These are phyloP conservation scores for Tulasnella sp. DNA, from an alignment of 768 basidiomycete genomes.

Conservation along the genomic window DNA sequence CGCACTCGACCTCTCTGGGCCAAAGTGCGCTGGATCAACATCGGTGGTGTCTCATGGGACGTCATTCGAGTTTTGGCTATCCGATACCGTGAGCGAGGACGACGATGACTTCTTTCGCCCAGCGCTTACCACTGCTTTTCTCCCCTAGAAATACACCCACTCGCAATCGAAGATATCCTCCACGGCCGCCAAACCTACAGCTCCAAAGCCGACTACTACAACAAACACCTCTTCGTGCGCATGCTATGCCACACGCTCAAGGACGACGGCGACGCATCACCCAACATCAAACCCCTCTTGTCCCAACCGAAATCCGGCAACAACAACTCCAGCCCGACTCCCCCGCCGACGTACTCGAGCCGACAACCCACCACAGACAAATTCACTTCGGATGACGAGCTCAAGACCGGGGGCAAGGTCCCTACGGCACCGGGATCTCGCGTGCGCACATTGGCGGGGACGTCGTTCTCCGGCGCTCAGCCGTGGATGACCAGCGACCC, in stretches of 20 bases:
- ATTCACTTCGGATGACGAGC: background rate
- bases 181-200: constrained; percentile 17
- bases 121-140: background rate
- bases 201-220: constrained; percentile 20
- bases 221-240: constrained; percentile 52
- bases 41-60: constrained; percentile 8
- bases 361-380: background rate
- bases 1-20: constrained; percentile 2
- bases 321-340: background rate
- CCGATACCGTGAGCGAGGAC: background rate
- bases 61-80: background rate
- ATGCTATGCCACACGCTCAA: constrained; percentile 52
- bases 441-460: constrained; percentile 18
- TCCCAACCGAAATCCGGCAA: background rate
- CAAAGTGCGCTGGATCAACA: constrained; percentile 12
- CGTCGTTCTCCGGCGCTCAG: constrained; percentile 27
- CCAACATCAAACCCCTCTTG: constrained; percentile 14
- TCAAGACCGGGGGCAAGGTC: background rate
- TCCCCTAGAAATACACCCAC: constrained; percentile 19
- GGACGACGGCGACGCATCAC: background rate
- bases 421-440: background rate
- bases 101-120: background rate
- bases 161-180: constrained; percentile 21
- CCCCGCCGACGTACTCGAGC: background rate
- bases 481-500: constrained; percentile 19